phyloP scores from a whole-genome alignment of 1,139 yeast genomes.

The Kodamaea sp. region DNA sequence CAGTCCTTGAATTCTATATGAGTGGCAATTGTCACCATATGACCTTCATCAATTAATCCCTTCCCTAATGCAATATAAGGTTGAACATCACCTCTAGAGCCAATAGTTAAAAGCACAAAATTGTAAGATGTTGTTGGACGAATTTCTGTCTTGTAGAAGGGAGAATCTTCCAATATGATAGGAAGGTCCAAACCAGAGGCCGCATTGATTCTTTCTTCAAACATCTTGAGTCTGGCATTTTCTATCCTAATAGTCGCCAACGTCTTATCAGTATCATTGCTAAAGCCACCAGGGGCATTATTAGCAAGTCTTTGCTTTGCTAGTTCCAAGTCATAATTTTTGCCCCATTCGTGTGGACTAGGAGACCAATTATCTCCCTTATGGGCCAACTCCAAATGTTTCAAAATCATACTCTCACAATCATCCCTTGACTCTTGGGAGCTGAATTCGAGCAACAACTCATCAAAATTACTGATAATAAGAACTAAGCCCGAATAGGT shows the following conservation, averaged over 20 bases:
- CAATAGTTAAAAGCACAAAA: slow-evolving; percentile 80
- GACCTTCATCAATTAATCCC: slow-evolving; percentile 79
- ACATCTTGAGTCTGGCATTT: slow-evolving; percentile 57
- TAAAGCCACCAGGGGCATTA: not conserved
- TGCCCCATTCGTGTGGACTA: slow-evolving; percentile 32
- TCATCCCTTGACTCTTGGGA: slow-evolving; percentile 70
- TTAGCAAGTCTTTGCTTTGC: slow-evolving; percentile 3
- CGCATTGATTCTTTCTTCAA: slow-evolving; percentile 60
- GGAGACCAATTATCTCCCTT: slow-evolving; percentile 30
- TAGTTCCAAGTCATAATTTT: slow-evolving; percentile 18
- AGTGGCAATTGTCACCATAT: slow-evolving; percentile 78
- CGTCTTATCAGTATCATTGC: slow-evolving; percentile 9
- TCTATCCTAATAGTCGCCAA: slow-evolving; percentile 31
- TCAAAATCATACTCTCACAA: slow-evolving; percentile 56
- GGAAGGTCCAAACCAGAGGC: slow-evolving; percentile 69
- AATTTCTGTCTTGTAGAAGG: slow-evolving; percentile 52
- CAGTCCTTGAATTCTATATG: slow-evolving; percentile 79
- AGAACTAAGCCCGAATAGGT: slow-evolving; percentile 67
- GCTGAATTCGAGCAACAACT: slow-evolving; percentile 74
- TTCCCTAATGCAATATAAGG: slow-evolving; percentile 90
- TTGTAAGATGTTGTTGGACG: slow-evolving; percentile 55
- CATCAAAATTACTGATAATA: slow-evolving; percentile 73
- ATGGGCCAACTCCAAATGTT: slow-evolving; percentile 45
- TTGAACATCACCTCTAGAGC: slow-evolving; percentile 95
- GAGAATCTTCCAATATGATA: slow-evolving; percentile 64